phyloP scores from a whole-genome alignment of 495 filamentous ascomycete genomes.

The Elaphomyces granulatus region DNA sequence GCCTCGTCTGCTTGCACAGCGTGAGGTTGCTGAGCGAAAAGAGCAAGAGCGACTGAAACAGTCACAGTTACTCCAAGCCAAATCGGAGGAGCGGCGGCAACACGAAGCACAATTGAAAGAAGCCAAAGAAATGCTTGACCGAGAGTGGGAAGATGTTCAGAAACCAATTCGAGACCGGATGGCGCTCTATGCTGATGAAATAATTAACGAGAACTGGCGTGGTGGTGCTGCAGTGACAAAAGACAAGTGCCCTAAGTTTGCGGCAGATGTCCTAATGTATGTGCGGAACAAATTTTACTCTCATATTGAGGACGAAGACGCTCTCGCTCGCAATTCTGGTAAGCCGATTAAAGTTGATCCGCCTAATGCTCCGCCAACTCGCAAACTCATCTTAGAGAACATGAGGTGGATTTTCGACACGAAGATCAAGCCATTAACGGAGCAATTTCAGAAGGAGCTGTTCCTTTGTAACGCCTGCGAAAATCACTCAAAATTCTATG shows the following conservation, averaged over 20 bases:
- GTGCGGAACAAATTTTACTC: conserved; percentile 48
- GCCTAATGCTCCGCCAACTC: conserved; percentile 37
- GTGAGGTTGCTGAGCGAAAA: conserved; percentile 39
- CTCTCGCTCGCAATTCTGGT: conserved; percentile 27
- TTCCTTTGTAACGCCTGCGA: conserved; percentile 63
- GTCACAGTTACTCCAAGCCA: conserved; percentile 28
- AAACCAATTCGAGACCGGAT: conserved; percentile 45
- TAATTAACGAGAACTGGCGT: conserved; percentile 44
- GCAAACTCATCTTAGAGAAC: conserved; percentile 57
- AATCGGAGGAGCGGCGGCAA: conserved; percentile 26
- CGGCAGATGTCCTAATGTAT: conserved; percentile 47
- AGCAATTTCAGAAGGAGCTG: conserved; percentile 45
- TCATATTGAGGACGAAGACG: conserved; percentile 37
- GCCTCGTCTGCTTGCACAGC: conserved; percentile 49
- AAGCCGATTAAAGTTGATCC: conserved; percentile 26
- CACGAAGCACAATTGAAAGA: conserved; percentile 36
- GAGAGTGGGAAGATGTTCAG: conserved; percentile 54
- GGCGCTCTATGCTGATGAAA: conserved; percentile 45
- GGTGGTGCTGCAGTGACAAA: conserved; percentile 40
- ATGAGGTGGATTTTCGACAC: conserved; percentile 75
- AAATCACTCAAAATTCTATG: conserved; percentile 45
- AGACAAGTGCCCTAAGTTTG: conserved; percentile 48
- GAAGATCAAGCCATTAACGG: conserved; percentile 53
- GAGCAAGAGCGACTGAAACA: conserved; percentile 32
- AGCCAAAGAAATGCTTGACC: conserved; percentile 43